Base-by-base conservation (phyloP, 108 stramenopile species). In the Fistulifera solaris region DNA sequence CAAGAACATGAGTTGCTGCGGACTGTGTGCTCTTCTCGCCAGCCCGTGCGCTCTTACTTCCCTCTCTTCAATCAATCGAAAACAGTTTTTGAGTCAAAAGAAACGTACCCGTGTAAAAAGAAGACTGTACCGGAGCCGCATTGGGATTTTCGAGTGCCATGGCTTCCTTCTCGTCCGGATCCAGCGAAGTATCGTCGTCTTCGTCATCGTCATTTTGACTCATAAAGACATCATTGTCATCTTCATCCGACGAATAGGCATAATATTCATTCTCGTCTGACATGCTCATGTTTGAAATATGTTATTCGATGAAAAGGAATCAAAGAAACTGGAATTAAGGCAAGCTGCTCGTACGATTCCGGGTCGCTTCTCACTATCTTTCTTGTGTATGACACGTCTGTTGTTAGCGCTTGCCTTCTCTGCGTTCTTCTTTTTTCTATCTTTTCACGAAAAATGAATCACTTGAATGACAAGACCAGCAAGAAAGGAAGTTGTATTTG, bases 101-200 rank as follows among this genome's bases (percentile, higher is more conserved):
- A n/a, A n/a, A 38, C 53, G 26, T 54, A 54, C 53, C 38, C 35
- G 16, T 35, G 53, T 15, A 23, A 26, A 15, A 22, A 15, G 28
- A 35, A 13, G 14, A 39, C 12, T 17, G n/a, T 12, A 16, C 17
- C 47, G 53, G 53, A 1, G 53, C 27, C 27, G 53, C 53, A 39
- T 54, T 54, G 14, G 53, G 53, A 35, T 54, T 54, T 13, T 54
- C 53, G 2, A 39, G 27, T 14, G 26, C 38, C 25, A 19, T 39
- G 27, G 18, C 25, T 19, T 39, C 38, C 38, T 31, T 54, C 5
- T 35, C 28, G 15, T 54, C 53, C 14, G n/a, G 27, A 39, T 54
- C 53, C 2, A 54, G 18, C 53, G 44, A 45, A 21, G 44, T 19
- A 54, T 54, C 28, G 1, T 52, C 51, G 51, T 24, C 5, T 6